Evolutionary conservation across 768 basidiomycete species (phyloP).

Genomic region (Lactarius hatsudake): DNA sequence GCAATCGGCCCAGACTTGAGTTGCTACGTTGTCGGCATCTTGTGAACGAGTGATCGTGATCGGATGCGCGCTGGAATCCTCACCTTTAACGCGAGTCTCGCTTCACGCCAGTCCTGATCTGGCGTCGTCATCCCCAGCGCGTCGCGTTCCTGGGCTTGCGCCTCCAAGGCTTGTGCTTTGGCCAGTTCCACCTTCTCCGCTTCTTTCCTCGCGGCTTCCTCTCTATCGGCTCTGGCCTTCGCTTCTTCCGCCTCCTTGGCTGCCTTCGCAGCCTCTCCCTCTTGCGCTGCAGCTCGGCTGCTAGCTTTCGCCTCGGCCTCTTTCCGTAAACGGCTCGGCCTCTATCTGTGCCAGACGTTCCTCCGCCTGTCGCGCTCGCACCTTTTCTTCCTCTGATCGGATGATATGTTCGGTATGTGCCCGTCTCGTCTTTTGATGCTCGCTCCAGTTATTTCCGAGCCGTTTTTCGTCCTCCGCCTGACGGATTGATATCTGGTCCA

Average conservation of each 20-base stretch:
- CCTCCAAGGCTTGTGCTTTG: constrained; percentile 38
- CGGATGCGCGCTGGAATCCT: constrained; percentile 20
- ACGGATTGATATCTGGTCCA: constrained; percentile 44
- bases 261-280: constrained; percentile 30
- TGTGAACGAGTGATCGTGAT: constrained; percentile 24
- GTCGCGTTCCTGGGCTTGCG: constrained; percentile 41
- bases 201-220: constrained; percentile 36
- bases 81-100: constrained; percentile 55
- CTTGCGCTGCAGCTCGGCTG: constrained; percentile 32
- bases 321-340: constrained; percentile 44
- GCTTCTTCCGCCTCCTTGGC: constrained; percentile 29
- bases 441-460: constrained; percentile 46
- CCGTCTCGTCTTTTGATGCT: constrained; percentile 46
- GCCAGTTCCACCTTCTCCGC: constrained; percentile 35
- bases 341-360: constrained; percentile 52
- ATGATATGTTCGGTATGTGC: constrained; percentile 62
- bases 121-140: constrained; percentile 51
- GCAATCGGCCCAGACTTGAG: constrained; percentile 66
- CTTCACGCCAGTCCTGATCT: constrained; percentile 62
- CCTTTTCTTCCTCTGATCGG: constrained; percentile 59
- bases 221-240: constrained; percentile 33
- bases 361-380: constrained; percentile 49
- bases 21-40: constrained; percentile 38
- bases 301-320: constrained; percentile 32
- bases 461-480: constrained; percentile 47